Evolutionary conservation across 768 basidiomycete genomes (phyloP).

Genomic region (Auricularia heimuer): DNA sequence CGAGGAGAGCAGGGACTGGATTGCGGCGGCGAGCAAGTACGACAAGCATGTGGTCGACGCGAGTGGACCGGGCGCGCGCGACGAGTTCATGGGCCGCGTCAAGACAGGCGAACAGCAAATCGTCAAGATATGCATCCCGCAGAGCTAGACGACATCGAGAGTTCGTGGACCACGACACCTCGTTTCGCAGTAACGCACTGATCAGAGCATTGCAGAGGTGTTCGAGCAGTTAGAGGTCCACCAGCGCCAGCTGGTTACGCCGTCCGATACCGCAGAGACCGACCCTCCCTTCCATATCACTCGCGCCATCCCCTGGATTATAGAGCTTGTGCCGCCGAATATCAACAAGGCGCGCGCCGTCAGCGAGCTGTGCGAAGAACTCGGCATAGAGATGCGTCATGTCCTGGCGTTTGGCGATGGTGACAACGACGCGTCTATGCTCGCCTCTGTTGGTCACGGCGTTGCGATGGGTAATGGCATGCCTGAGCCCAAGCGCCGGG

Average conservation of each 20-base stretch:
- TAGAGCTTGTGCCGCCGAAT: slow-evolving; percentile 3
- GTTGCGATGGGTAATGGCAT: slow-evolving; percentile 11
- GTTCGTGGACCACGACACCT: background rate
- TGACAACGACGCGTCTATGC: slow-evolving; percentile 8
- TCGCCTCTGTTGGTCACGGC: slow-evolving; percentile 2
- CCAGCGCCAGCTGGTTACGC: background rate
- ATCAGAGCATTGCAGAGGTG: background rate
- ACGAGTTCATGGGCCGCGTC: slow-evolving; percentile 1
- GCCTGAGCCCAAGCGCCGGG: slow-evolving; percentile 4
- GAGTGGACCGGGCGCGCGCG: background rate
- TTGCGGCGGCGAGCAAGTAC: slow-evolving; percentile 4
- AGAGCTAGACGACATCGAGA: slow-evolving; percentile 1
- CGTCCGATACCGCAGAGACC: background rate
- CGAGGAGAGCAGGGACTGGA: slow-evolving; percentile 7
- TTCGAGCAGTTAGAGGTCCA: background rate
- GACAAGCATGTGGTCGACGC: slow-evolving; percentile 6
- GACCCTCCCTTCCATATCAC: slow-evolving; percentile 6
- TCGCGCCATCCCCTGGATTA: slow-evolving; percentile 9
- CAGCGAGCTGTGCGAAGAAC: slow-evolving; percentile 2
- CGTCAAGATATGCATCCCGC: slow-evolving; percentile 6
- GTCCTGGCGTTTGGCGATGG: slow-evolving; percentile 10
- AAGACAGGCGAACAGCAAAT: slow-evolving; percentile 1
- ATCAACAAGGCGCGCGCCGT: slow-evolving; percentile 6
- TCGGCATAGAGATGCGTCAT: background rate
- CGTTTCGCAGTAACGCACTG: background rate